phyloP scores from a whole-genome alignment of 2,329 filamentous ascomycete genomes.

The Malbranchea zuffiana region DNA sequence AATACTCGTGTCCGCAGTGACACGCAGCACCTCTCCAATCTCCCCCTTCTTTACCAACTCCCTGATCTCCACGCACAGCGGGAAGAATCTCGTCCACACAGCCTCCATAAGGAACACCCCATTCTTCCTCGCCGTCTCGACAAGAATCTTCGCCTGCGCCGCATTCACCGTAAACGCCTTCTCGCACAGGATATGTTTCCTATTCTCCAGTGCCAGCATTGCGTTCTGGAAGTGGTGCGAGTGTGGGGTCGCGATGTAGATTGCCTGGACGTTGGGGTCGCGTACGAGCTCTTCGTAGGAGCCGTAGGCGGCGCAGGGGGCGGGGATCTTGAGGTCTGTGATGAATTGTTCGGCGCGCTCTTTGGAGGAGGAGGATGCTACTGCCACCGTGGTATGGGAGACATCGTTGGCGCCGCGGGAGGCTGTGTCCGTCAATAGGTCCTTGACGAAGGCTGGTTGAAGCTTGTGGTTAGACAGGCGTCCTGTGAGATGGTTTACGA shows the following conservation, averaged over 20 bases:
- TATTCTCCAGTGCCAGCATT: slow-evolving; percentile 70
- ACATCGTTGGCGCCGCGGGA: slow-evolving; percentile 60
- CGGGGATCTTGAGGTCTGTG: slow-evolving; percentile 56
- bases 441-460: slow-evolving; percentile 53
- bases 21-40: slow-evolving; percentile 49
- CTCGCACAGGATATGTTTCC: slow-evolving; percentile 83
- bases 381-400: slow-evolving; percentile 65
- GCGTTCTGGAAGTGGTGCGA: slow-evolving; percentile 88
- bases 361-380: slow-evolving; percentile 64
- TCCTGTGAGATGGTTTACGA: not conserved
- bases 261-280: slow-evolving; percentile 67
- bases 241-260: slow-evolving; percentile 85
- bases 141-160: slow-evolving; percentile 60
- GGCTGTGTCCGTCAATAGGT: slow-evolving; percentile 63
- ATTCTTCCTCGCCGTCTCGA: slow-evolving; percentile 61
- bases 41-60: slow-evolving; percentile 46
- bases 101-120: slow-evolving; percentile 72
- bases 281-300: slow-evolving; percentile 72
- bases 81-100: slow-evolving; percentile 84
- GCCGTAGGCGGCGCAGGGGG: slow-evolving; percentile 60
- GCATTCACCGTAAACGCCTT: slow-evolving; percentile 83
- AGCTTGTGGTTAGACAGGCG: not conserved
- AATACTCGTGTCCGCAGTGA: slow-evolving; percentile 52
- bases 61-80: slow-evolving; percentile 60
- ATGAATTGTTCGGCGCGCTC: slow-evolving; percentile 63